Percentiles rank a stretch among this genome's conserved stretches.
phyloP scores from a whole-genome alignment of 352 stramenopile species.

The Globisporangium abappressorium region DNA sequence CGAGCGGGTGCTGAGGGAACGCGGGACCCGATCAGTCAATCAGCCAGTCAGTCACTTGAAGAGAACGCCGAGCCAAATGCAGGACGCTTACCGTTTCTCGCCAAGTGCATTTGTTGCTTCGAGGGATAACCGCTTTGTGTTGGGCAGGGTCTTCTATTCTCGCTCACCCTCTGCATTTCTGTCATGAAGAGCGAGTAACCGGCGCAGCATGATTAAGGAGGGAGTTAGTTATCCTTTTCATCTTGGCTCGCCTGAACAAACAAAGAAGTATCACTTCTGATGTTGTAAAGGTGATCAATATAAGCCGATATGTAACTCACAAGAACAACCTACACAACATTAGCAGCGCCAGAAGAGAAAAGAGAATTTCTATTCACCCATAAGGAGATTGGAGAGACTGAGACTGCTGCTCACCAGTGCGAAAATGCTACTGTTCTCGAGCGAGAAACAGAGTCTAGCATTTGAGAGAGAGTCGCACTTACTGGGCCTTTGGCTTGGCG shows the following conservation, averaged over 20 bases:
- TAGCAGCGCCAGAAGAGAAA: background rate
- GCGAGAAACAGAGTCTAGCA: background rate
- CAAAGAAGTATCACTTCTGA: background rate
- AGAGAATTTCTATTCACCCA: slow-evolving; percentile 10
- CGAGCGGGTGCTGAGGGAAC: background rate
- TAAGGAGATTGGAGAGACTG: background rate
- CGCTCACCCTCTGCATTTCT: too few relatives aligned
- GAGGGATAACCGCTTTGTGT: slow-evolving; percentile 3
- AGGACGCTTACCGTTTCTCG: slow-evolving; percentile 5
- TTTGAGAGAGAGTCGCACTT: slow-evolving; percentile 8
- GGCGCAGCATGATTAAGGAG: background rate
- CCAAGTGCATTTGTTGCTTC: background rate
- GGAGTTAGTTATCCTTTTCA: background rate
- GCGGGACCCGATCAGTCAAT: background rate
- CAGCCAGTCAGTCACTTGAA: background rate
- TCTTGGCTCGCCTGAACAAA: background rate
- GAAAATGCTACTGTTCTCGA: background rate
- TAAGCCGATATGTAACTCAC: background rate
- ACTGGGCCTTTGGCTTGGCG: slow-evolving; percentile 42
- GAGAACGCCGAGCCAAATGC: background rate
- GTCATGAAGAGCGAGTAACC: background rate
- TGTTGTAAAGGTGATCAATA: background rate
- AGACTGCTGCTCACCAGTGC: background rate
- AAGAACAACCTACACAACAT: background rate
- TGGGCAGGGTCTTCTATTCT: background rate